Evolutionary conservation across 179 eudicot species (phyloP), one percentile per base, ranked within the genome.

Genomic region (Vitellaria paradoxa): DNA sequence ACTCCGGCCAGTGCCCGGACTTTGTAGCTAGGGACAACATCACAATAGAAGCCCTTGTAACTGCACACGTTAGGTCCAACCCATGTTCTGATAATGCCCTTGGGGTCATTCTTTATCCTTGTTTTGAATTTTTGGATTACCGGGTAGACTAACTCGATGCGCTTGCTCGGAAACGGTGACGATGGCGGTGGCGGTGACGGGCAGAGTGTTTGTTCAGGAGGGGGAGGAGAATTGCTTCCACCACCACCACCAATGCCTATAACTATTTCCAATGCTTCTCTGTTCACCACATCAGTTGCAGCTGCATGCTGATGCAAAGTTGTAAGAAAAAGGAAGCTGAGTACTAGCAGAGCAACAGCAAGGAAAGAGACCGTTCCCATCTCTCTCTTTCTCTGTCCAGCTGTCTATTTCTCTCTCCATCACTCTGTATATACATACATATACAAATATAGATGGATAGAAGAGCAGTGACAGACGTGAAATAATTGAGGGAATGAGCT

Each of bases 31-130:
- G 77, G 80, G 40, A 65, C 68, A 9, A 8, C 2, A 9, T 50
- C 84, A 65, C 91, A 88, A 0, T 6, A 10, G 68, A 88, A 84
- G 37, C 87, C 89, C 14, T 57, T 53, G 77, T 86, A 86, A 0
- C 66, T 17, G 63, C 91, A 88, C 0, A 79, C 37, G 45, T 86
- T 69, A 0, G 60, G 24, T 11, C 80, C 84, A 0, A 0, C 23
- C 87, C 84, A 81, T 4, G 86, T 77, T 0, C 70, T 11, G 17
- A 66, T 77, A 3, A 81, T 53, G 46, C 72, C 65, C 6, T 45
- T 15, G 0, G 85, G 86, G 60, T 88, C 89, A 11, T 4, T 0
- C 1, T 10, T 70, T 57, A 88, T 77, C 37, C 72, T 76, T 12
- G 14, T 7, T 67, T 77, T 83, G 76, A 88, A 81, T 4, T 69